Evolutionary conservation across 2,329 filamentous ascomycete genomes (phyloP), one percentile per base, ranked within the genome.

Genomic region (Zymoseptoria brevis): DNA sequence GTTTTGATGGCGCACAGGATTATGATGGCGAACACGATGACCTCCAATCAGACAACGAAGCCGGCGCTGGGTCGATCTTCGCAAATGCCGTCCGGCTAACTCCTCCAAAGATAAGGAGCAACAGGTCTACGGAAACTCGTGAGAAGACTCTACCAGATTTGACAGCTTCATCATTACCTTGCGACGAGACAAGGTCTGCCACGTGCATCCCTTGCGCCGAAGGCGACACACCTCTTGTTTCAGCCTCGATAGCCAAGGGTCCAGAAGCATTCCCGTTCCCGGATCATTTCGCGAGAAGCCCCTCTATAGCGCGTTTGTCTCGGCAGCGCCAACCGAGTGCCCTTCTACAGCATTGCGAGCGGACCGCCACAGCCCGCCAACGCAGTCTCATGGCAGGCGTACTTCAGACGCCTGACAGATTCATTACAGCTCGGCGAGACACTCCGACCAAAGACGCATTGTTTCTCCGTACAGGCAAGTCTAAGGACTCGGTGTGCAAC

Each of bases 401-500:
- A 48, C 64, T 65, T 41, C 70, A 63, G 26, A 77, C 75, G 9
- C 79, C 79, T 21, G 85, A 87, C 70, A 79, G 85, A 26, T 87
- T 86, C 67, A 79, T 87, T 51, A 77, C 81, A 30, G 67, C 68
- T 53, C 66, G 69, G 11, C 30, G 58, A 19, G 58, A 53, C 11
- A 69, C 66, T 19, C 69, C 69, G 19, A 67, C 66, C 9, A 71
- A 70, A 53, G 65, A 70, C 49, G 52, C 53, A 3, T 58, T 68
- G 11, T 49, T 67, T 9, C 53, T 66, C 2, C 50, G 53, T 1
- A 60, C 54, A 41, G 24, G 29, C 26, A 22, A 8, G 11, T 19
- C 48, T 5, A 57, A 50, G 19, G 48, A 35, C 9, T 49, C 56
- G 6, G 41, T 21, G 19, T 49, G n/a, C 19, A 50, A 30, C 13